A percentile compares a stretch with the other conserved stretches of the same genome.
phyloP scores from a whole-genome alignment of 106 monocot species.

The Cymbidium sinense region DNA sequence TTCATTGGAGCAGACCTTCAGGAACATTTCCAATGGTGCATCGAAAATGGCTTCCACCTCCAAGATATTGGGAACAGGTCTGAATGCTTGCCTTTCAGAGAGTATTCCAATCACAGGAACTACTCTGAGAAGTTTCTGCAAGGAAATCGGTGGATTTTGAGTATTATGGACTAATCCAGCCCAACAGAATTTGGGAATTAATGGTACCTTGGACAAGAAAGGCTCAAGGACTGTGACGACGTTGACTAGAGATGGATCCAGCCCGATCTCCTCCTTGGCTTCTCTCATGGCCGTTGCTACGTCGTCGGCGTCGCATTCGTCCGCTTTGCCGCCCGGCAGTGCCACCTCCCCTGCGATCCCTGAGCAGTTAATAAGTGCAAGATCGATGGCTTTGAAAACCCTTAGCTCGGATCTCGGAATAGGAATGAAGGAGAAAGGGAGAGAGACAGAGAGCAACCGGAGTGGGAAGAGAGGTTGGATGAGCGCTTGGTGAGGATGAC shows the following conservation, averaged over 20 bases:
- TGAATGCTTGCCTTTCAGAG: constrained; percentile 47
- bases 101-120: constrained; percentile 68
- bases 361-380: not conserved
- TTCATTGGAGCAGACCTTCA: constrained; percentile 39
- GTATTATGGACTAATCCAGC: too few relatives aligned
- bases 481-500: constrained; percentile 66
- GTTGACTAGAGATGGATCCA: constrained; percentile 39
- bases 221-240: constrained; percentile 55
- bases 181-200: not conserved
- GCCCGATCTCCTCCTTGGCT: constrained; percentile 45
- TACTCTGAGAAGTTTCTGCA: constrained; percentile 79
- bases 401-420: not conserved
- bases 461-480: constrained; percentile 57
- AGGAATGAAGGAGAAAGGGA: not conserved
- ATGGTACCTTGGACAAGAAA: constrained; percentile 56
- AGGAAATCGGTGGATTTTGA: not conserved
- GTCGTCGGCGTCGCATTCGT: constrained; percentile 39
- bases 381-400: not conserved
- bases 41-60: constrained; percentile 86
- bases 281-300: constrained; percentile 35
- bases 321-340: constrained; percentile 41
- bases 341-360: constrained; percentile 52
- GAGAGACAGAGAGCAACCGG: constrained; percentile 21
- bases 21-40: constrained; percentile 88
- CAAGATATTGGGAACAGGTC: constrained; percentile 34